Evolutionary conservation across 345 rosid species (phyloP), one percentile per base, ranked within the genome.

Genomic region (Sisymbrium irio): DNA sequence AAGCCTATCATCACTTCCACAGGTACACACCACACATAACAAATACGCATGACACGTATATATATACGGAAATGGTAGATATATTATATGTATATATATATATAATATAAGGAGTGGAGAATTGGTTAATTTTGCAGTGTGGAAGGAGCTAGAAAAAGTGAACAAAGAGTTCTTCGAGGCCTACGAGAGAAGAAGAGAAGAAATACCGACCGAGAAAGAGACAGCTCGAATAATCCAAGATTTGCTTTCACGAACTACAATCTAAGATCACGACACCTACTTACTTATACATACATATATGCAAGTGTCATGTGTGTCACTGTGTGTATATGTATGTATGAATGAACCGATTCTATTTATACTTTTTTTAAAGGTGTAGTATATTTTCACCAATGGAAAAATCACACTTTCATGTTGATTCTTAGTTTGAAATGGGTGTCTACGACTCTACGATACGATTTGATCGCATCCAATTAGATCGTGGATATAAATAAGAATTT

Each of bases 81-180:
- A 46, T 14, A 13, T 1, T 14, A 13, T 1, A 4, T 71, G n/a
- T 47, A 40, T 7, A 9, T 25, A 1, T 20, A 22, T 41, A 7
- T 46, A 15, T 22, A 61, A 13, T 17, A 47, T 4, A 39, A 71
- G 7, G 15, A 17, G 10, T 47, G 12, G 5, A 28, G 8, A 46
- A 57, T 0, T 73, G 50, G 20, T 56, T 36, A 11, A 59, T n/a
- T 17, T 69, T 61, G 59, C 82, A 91, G 98, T 94, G 78, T 94
- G 98, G 98, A 84, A 88, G 55, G 98, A 94, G 80, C 66, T 94
- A 65, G 96, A 87, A 85, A 91, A 91, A 67, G 96, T 82, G 81
- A 94, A 94, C 86, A 85, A 85, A 77, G 96, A 86, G 73, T 94
- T 94, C 82, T 94, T 94, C 42, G 93, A 91, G 72, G 90, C 88